These are phyloP conservation scores for Arthrobotrys entomopaga DNA, from an alignment of 2,329 filamentous ascomycete genomes.

Conservation along the genomic window DNA sequence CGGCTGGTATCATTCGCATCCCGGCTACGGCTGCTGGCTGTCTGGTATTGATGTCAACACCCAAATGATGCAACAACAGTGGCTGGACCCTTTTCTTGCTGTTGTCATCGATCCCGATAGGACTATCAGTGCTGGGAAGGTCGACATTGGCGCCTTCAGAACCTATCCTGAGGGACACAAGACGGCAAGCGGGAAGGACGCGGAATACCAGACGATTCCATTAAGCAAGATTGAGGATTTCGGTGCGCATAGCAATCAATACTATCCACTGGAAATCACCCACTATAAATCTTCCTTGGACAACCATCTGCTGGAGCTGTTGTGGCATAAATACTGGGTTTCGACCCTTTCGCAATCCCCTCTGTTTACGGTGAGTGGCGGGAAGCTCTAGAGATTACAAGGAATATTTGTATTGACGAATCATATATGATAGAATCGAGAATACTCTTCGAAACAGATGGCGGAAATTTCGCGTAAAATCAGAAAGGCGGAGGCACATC, in stretches of 20 bases:
- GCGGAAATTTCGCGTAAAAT: constrained; percentile 86
- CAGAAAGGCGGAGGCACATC: constrained; percentile 68
- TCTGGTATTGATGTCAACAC: constrained; percentile 95
- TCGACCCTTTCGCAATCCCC: constrained; percentile 92
- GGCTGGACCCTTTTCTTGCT: constrained; percentile 89
- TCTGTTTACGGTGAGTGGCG: constrained; percentile 70
- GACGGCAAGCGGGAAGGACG: constrained; percentile 66
- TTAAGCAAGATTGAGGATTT: constrained; percentile 96
- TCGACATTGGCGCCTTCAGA: constrained; percentile 96
- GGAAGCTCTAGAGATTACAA: not conserved
- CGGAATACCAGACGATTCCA: constrained; percentile 81
- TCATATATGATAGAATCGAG: constrained; percentile 71
- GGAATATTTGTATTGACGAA: not conserved
- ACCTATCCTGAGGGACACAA: constrained; percentile 84
- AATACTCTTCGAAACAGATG: constrained; percentile 93
- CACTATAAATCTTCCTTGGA: constrained; percentile 96
- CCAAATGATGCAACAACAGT: constrained; percentile 83
- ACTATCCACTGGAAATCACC: constrained; percentile 90
- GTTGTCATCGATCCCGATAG: constrained; percentile 97
- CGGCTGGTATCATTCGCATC: constrained; percentile 98
- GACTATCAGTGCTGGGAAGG: constrained; percentile 91
- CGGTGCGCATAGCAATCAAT: constrained; percentile 87
- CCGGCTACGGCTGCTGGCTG: constrained; percentile 97
- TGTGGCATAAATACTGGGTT: constrained; percentile 99
- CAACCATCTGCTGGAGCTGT: constrained; percentile 80